Percentiles rank a stretch among this genome's conserved stretches.
These are phyloP conservation scores for Boletus tomentosulus DNA, from an alignment of 768 basidiomycete species.

Conservation along the genomic window DNA sequence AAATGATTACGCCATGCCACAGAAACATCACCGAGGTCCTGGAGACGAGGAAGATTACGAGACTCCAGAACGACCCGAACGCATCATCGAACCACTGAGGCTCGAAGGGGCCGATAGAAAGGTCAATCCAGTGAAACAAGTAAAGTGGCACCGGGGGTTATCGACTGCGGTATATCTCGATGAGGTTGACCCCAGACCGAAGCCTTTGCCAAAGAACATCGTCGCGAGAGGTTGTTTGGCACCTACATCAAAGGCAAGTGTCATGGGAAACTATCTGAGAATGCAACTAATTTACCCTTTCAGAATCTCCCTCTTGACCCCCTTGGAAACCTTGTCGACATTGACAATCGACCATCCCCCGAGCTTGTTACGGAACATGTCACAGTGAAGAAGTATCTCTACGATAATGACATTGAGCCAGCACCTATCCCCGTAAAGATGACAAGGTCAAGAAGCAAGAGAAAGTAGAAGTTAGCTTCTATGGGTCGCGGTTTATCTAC, in stretches of 20 bases:
- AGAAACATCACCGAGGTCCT: constrained; percentile 56
- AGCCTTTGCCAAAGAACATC: constrained; percentile 39
- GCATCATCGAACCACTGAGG: constrained; percentile 38
- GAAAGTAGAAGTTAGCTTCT: constrained; percentile 36
- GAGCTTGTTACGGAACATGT: constrained; percentile 63
- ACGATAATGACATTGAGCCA: constrained; percentile 61
- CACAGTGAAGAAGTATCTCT: constrained; percentile 74
- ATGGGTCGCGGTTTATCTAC: constrained; percentile 10
- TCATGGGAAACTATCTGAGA: neutral
- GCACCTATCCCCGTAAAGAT: constrained; percentile 37
- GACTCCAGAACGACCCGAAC: constrained; percentile 51
- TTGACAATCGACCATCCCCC: constrained; percentile 45
- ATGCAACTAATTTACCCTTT: constrained; percentile 4
- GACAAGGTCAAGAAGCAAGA: constrained; percentile 55
- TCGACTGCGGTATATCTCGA: constrained; percentile 60
- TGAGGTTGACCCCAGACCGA: constrained; percentile 53
- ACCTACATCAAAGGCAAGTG: constrained; percentile 59
- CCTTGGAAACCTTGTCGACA: constrained; percentile 65
- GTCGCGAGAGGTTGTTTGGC: constrained; percentile 64
- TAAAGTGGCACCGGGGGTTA: constrained; percentile 76
- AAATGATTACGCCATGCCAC: constrained; percentile 20
- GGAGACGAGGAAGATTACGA: constrained; percentile 82
- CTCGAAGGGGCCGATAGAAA: constrained; percentile 33
- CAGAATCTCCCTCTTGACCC: constrained; percentile 63
- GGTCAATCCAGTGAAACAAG: constrained; percentile 44